These are phyloP conservation scores for Sugiyamaella americana DNA, from an alignment of 805 yeast species.

Conservation along the genomic window DNA sequence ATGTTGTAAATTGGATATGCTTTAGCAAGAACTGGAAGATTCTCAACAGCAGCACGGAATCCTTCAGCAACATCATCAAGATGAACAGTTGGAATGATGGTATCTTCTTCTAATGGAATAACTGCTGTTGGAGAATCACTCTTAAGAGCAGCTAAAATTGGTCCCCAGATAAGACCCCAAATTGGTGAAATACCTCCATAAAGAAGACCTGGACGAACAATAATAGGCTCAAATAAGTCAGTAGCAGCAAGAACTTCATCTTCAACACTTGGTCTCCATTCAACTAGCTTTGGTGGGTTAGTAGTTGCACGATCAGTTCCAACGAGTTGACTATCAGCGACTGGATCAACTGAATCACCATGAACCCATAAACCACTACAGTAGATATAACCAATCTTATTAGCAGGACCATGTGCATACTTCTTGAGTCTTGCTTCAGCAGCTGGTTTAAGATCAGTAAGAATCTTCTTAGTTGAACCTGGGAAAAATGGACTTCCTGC, in stretches of 20 bases:
- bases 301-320: background rate
- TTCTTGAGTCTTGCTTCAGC: background rate
- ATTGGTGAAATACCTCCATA: slow-evolving; percentile 10
- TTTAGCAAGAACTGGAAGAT: background rate
- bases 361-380: slow-evolving; percentile 12
- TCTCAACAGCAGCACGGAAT: slow-evolving; percentile 3
- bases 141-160: slow-evolving; percentile 4
- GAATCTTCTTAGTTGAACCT: slow-evolving; percentile 1
- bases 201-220: slow-evolving; percentile 11
- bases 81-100: slow-evolving; percentile 4
- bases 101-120: no score
- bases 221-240: slow-evolving; percentile 3
- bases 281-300: slow-evolving; percentile 3
- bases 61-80: slow-evolving; percentile 9
- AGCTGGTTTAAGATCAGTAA: background rate
- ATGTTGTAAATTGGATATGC: slow-evolving; percentile 8
- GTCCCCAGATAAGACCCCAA: slow-evolving; percentile 4
- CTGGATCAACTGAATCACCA: slow-evolving; percentile 2
- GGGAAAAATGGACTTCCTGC: slow-evolving; percentile 9
- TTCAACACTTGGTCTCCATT: slow-evolving; percentile 9
- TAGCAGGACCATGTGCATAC: background rate
- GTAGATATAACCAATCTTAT: slow-evolving; percentile 10
- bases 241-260: slow-evolving; percentile 2
- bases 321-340: slow-evolving; percentile 5
- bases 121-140: no score